Percentiles rank a stretch among this genome's conserved stretches.
phyloP scores from a whole-genome alignment of 1,139 yeast genomes.

The Blastobotrys indianensis region DNA sequence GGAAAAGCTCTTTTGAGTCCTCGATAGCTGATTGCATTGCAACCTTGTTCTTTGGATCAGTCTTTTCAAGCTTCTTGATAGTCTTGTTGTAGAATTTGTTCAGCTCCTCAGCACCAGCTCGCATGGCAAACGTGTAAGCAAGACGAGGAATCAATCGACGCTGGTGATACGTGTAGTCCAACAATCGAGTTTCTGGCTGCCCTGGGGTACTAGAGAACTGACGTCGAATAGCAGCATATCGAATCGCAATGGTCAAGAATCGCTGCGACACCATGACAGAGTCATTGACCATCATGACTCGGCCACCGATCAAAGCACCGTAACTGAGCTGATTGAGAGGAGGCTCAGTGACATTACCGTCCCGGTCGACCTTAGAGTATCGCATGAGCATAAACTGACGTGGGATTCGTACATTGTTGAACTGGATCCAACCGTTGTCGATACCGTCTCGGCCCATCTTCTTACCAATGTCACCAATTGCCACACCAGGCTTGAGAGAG shows the following conservation, averaged over 20 bases:
- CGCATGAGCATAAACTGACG: constrained; percentile 77
- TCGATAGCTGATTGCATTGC: constrained; percentile 41
- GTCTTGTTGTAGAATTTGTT: constrained; percentile 47
- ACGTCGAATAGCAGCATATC: constrained; percentile 86
- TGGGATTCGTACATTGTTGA: constrained; percentile 74
- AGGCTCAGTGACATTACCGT: constrained; percentile 59
- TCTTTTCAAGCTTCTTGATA: constrained; percentile 44
- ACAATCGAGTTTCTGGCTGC: constrained; percentile 39
- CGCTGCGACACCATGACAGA: constrained; percentile 76
- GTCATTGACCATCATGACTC: constrained; percentile 84
- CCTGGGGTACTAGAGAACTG: constrained; percentile 56
- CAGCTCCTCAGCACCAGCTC: constrained; percentile 63
- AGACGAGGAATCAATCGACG: constrained; percentile 74
- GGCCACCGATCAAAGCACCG: constrained; percentile 79
- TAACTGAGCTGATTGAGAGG: constrained; percentile 84
- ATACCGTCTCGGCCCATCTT: constrained; percentile 78
- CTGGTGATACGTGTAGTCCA: constrained; percentile 83
- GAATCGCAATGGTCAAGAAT: constrained; percentile 72
- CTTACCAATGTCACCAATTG: constrained; percentile 87
- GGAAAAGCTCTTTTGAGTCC: constrained; percentile 70
- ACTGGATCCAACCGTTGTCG: constrained; percentile 95
- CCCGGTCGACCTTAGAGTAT: constrained; percentile 64
- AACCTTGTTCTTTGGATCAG: constrained; percentile 33
- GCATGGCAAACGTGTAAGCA: constrained; percentile 73
- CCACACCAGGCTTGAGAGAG: constrained; percentile 67